Percentiles rank a stretch among this genome's conserved stretches.
Evolutionary conservation across 108 stramenopile genomes (phyloP).

Genomic region (Cyclotella sp.): DNA sequence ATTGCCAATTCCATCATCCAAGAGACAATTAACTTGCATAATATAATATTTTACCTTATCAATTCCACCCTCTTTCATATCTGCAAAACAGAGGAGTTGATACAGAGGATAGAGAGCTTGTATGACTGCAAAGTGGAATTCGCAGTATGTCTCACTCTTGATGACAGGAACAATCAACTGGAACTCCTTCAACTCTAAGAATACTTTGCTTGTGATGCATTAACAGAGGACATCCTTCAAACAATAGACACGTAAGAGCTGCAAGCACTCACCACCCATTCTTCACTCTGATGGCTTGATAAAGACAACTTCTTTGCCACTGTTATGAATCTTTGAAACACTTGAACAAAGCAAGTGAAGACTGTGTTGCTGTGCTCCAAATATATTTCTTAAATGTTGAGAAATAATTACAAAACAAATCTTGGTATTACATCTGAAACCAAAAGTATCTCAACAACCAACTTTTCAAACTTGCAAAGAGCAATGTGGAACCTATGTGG

Average conservation of each 20-base stretch:
- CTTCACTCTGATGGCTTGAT: too few species aligned
- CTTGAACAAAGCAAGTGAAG: background rate
- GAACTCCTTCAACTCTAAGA: constrained; percentile 10
- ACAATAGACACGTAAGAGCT: background rate
- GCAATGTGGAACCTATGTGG: background rate
- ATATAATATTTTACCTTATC: too few species aligned
- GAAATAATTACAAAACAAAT: background rate
- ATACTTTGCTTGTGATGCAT: too few species aligned
- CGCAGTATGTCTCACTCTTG: background rate
- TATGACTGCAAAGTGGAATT: background rate
- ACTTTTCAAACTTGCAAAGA: background rate
- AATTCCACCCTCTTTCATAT: too few species aligned
- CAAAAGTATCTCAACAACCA: background rate
- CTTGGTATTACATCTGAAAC: background rate
- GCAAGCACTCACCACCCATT: too few species aligned
- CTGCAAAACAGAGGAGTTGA: too few species aligned
- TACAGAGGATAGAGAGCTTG: too few species aligned
- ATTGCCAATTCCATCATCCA: background rate
- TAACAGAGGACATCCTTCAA: background rate
- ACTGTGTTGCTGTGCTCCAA: too few species aligned
- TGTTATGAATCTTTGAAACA: background rate
- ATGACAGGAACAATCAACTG: background rate
- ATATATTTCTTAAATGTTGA: too few species aligned
- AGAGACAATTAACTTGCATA: too few species aligned
- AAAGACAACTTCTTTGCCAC: background rate